A percentile compares a stretch with the other conserved stretches of the same genome.
These are phyloP conservation scores for Stemphylium lycopersici DNA, from an alignment of 2,329 filamentous ascomycete genomes.

Conservation along the genomic window DNA sequence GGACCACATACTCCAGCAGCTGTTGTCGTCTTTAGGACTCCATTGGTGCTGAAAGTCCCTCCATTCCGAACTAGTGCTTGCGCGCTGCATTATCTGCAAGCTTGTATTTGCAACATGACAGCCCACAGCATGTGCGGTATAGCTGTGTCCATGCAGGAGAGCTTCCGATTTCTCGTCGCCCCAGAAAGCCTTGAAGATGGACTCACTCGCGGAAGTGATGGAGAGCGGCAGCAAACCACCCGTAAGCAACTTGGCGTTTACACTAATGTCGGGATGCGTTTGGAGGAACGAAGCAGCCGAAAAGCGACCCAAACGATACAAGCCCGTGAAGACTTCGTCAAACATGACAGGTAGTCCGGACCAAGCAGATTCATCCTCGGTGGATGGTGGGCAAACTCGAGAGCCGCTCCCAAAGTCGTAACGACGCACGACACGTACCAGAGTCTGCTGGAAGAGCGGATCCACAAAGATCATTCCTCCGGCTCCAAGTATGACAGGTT, in stretches of 20 bases:
- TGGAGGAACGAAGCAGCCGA: constrained; percentile 73
- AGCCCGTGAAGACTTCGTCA: constrained; percentile 86
- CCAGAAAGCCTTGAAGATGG: constrained; percentile 74
- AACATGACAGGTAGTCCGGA: constrained; percentile 78
- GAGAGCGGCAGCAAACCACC: constrained; percentile 80
- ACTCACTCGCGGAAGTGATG: constrained; percentile 74
- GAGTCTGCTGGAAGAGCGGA: constrained; percentile 76
- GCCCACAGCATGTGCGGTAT: constrained; percentile 82
- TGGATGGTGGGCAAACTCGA: background rate
- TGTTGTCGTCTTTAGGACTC: background rate
- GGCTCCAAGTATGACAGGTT: constrained; percentile 80
- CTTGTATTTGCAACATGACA: constrained; percentile 78
- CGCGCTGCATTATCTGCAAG: constrained; percentile 59
- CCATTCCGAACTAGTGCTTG: constrained; percentile 4
- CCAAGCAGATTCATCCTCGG: constrained; percentile 57
- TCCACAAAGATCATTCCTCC: constrained; percentile 87
- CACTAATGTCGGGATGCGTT: constrained; percentile 73
- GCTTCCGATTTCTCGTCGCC: constrained; percentile 78
- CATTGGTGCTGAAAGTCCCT: constrained; percentile 1
- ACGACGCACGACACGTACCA: constrained; percentile 70
- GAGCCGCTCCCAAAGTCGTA: constrained; percentile 59
- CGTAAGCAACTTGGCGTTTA: constrained; percentile 84
- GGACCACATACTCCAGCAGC: constrained; percentile 74
- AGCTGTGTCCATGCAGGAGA: constrained; percentile 82
- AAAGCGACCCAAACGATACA: constrained; percentile 79